Base-by-base conservation (phyloP, 495 filamentous ascomycete genomes). In the Ascodesmis nigricans region DNA sequence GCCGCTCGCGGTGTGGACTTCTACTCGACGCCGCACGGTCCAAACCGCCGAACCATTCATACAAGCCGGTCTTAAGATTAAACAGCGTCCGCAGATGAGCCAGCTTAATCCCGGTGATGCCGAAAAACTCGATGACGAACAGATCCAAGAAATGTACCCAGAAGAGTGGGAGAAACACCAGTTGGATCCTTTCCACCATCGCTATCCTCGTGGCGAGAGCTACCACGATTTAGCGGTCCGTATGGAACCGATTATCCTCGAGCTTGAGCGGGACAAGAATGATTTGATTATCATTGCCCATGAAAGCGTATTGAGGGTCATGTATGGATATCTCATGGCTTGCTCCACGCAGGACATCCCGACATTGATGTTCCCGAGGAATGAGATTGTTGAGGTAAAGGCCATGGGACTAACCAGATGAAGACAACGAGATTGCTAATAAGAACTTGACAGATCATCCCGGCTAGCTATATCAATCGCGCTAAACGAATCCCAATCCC, bases 321-420 rank as follows among this genome's bases (percentile, higher is more conserved):
- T 99, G 16, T 99, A 95, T 50, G 83, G 84, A 8, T 99, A 99
- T 51, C 65, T 95, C 22, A 95, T 95, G 90, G 90, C 91, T 38
- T 95, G 90, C 57, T 81, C 79, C 55, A 83, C 90, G n/a, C 73
- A 71, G 43, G 81, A 91, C 45, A 99, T 99, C 40, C 90, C 90
- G 11, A 75, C 71, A 45, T 66, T 99, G 37, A 76, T 79, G 40
- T 99, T 99, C 49, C 83, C 87, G 7, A 75, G 90, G 6, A 74
- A 99, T 53, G 81, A 95, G 52, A 92, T 99, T 45, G 82, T 99
- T 48, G 90, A 97, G 65, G 73, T 72, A 52, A 38, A 35, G 10
- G 7, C 2, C 28, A 21, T 17, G 13, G 3, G 14, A 6, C n/a
- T n/a, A 20, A 23, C 8, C 6, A 38, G 18, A 14, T n/a, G 28